Evolutionary conservation across 257 asterid genomes (phyloP), one percentile per base, ranked within the genome.

Genomic region (Solanum sparsipilum): DNA sequence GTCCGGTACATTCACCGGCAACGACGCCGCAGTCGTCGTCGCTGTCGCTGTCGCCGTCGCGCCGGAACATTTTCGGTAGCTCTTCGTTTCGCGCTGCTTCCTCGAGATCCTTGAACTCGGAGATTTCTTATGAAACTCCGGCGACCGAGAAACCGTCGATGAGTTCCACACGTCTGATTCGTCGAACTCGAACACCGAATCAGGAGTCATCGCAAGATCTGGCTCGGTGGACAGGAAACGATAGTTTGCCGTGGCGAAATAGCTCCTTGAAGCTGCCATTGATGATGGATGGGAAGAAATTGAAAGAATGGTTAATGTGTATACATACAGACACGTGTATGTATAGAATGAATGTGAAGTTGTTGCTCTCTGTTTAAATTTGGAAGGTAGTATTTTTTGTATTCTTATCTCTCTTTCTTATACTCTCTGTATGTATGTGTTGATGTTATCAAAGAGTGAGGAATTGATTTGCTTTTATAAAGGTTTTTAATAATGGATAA

Each of bases 1-100:
- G 29, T 90, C 92, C 83, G 92, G 92, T 21, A 90, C 87, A 63
- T 90, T 90, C 86, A 90, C 85, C 84, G 92, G 89, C 78, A 90
- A 8, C 4, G 92, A 90, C 25, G 88, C 39, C 82, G 91, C 36
- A 5, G 58, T 46, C 35, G 82, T 38, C 7, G 29, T 88, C 4
- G 75, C 46, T 4, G 27, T 88, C 4, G 75, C 29, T 4, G 29
- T 88, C 4, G 76, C 23, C 8, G 15, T 75, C 18, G 41, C 9
- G 6, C 15, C n/a, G 81, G 88, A 5, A 46, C 52, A 35, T 18
- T 39, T 15, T 9, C n/a, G 41, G 11, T 35, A 79, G 4, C 31
- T 38, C 81, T 63, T 88, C 20, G 72, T 70, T 29, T 73, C 84
- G 13, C 82, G n/a, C 39, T 68, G 44, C 16, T 84, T 87, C 83